phyloP scores from a whole-genome alignment of 345 rosid genomes.

The Salix caprea region DNA sequence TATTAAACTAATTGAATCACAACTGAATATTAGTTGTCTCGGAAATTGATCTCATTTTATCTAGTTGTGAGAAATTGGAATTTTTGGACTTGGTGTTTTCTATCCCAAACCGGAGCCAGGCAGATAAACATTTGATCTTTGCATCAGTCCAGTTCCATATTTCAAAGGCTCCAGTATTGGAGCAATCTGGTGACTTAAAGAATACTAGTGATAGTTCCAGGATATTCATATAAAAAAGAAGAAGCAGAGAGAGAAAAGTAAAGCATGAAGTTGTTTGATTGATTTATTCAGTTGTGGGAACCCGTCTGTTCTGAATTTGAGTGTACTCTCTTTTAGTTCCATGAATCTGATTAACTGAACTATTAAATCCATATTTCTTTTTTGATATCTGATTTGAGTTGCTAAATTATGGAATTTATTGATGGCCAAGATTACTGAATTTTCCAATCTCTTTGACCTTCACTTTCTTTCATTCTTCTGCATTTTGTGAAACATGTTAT shows the following conservation, averaged over 20 bases:
- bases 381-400: not conserved
- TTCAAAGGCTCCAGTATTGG: not conserved
- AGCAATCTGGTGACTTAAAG: not conserved
- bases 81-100: not conserved
- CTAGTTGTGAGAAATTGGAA: not conserved
- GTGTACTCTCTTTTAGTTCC: not conserved
- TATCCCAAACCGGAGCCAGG: not conserved
- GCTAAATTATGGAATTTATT: not conserved
- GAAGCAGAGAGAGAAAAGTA: not conserved
- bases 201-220: not conserved
- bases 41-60: not conserved
- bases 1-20: not conserved
- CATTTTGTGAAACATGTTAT: not conserved
- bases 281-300: not conserved
- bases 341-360: not conserved
- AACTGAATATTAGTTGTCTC: not conserved
- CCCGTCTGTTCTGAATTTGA: not conserved
- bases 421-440: not conserved
- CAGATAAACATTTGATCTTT: not conserved
- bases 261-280: not conserved
- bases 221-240: not conserved
- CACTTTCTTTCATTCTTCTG: not conserved
- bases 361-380: not conserved
- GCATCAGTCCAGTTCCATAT: not conserved
- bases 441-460: not conserved